These are phyloP conservation scores for Cinnamomum chago DNA, from an alignment of 164 flowering plant genomes.

Conservation along the genomic window DNA sequence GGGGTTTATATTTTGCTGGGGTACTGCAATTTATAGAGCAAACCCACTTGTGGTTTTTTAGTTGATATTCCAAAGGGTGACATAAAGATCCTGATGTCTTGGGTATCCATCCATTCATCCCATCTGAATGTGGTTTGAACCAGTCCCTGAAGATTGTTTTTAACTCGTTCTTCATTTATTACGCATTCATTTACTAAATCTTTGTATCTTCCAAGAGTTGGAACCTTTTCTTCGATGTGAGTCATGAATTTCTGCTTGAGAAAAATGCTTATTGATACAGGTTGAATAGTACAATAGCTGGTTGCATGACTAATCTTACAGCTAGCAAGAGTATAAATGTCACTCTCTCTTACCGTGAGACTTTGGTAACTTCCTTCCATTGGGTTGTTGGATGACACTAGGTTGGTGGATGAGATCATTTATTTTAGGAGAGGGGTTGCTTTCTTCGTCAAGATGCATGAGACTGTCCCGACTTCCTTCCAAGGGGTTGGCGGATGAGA, in stretches of 20 bases:
- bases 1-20: background rate
- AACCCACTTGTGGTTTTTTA: background rate
- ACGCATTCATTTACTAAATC: background rate
- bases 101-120: slow-evolving; percentile 4
- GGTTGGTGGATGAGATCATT: too few species aligned
- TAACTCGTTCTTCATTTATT: slow-evolving; percentile 5
- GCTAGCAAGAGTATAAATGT: background rate
- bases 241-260: background rate
- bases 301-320: background rate
- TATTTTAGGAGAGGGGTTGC: too few species aligned
- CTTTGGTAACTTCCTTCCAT: too few species aligned
- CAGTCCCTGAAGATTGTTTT: background rate
- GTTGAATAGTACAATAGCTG: background rate
- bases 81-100: background rate
- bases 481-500: slow-evolving; percentile 14
- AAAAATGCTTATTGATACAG: background rate
- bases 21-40: background rate
- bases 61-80: background rate
- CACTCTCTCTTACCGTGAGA: background rate
- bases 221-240: slow-evolving; percentile 8
- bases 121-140: background rate
- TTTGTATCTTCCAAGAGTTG: slow-evolving; percentile 5
- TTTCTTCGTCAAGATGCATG: background rate
- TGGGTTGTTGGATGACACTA: too few species aligned
- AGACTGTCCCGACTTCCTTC: slow-evolving; percentile 18